A percentile compares a stretch with the other conserved stretches of the same genome.
phyloP scores from a whole-genome alignment of 805 yeast genomes.

The Huiozyma sinensis region DNA sequence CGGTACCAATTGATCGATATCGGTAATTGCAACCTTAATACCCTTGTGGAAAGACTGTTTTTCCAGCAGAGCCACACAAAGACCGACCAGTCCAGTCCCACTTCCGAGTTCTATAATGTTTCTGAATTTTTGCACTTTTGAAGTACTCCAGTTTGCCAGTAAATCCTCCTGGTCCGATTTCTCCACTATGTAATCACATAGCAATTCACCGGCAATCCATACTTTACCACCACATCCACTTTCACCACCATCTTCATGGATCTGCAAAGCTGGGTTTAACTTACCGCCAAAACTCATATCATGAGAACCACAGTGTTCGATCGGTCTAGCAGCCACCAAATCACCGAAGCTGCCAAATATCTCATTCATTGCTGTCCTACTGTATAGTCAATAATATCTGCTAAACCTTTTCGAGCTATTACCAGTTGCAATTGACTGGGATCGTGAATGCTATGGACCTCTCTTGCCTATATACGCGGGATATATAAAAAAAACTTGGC shows the following conservation, averaged over 20 bases:
- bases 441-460: too few species aligned
- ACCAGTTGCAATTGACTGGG: too few species aligned
- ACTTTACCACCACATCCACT: slow-evolving; percentile 55
- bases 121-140: slow-evolving; percentile 8
- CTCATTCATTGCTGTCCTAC: slow-evolving; percentile 7
- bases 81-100: slow-evolving; percentile 50
- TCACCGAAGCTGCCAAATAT: slow-evolving; percentile 10
- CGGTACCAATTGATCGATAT: slow-evolving; percentile 37
- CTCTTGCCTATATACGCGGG: too few species aligned
- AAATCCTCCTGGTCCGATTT: slow-evolving; percentile 10
- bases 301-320: slow-evolving; percentile 29
- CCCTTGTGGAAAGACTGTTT: slow-evolving; percentile 12
- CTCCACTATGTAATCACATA: slow-evolving; percentile 36
- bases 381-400: too few species aligned
- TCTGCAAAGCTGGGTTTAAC: slow-evolving; percentile 28
- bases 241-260: slow-evolving; percentile 48
- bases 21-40: slow-evolving; percentile 36
- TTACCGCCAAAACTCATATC: slow-evolving; percentile 33
- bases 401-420: too few species aligned
- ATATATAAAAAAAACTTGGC: too few species aligned
- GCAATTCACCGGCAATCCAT: slow-evolving; percentile 51
- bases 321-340: slow-evolving; percentile 9
- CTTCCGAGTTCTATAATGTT: slow-evolving; percentile 43
- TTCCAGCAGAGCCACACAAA: slow-evolving; percentile 24
- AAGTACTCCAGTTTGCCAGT: slow-evolving; percentile 1